Percentiles rank a stretch among this genome's conserved stretches.
Conservation (phyloP, 148 eudicot genomes). For the Linanthus parryae region DNA sequence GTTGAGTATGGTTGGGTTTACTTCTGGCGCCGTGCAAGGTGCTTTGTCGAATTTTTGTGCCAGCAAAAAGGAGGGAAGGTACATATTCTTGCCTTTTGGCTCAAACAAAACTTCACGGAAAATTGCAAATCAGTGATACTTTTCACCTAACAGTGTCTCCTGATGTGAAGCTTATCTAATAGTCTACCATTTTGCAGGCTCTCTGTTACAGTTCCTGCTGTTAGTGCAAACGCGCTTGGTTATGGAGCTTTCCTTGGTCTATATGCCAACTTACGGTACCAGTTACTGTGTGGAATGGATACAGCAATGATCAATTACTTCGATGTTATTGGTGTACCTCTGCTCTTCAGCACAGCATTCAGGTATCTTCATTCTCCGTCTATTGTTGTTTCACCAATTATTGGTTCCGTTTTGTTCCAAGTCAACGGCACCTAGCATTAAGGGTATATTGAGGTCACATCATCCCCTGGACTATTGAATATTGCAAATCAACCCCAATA, state of each 20-base stretch:
- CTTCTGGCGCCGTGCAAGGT: conserved; percentile 86
- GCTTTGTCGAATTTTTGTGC: conserved; percentile 57
- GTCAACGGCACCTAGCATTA: too few species aligned
- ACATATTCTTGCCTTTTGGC: not conserved
- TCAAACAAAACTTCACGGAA: too few species aligned
- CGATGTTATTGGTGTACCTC: conserved; percentile 75
- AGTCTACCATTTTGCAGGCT: conserved; percentile 34
- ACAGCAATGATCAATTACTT: conserved; percentile 59
- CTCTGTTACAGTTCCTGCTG: conserved; percentile 73
- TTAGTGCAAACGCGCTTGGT: conserved; percentile 81
- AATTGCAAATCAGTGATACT: not conserved
- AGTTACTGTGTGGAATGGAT: conserved; percentile 78
- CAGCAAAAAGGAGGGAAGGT: conserved; percentile 85
- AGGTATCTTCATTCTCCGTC: conserved; percentile 50
- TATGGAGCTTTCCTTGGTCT: conserved; percentile 89
- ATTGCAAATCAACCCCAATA: too few species aligned
- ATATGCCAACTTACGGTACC: conserved; percentile 81
- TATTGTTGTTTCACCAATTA: too few species aligned
- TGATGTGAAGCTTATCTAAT: not conserved
- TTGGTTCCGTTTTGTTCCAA: too few species aligned
- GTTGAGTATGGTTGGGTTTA: conserved; percentile 77
- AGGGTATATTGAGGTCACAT: too few species aligned
- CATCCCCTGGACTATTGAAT: too few species aligned
- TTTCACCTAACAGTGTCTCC: not conserved
- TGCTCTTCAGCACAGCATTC: conserved; percentile 69